A percentile compares a stretch with the other conserved stretches of the same genome.
These are phyloP conservation scores for Hygrophorus pudorinus DNA, from an alignment of 768 basidiomycete species.

Conservation along the genomic window DNA sequence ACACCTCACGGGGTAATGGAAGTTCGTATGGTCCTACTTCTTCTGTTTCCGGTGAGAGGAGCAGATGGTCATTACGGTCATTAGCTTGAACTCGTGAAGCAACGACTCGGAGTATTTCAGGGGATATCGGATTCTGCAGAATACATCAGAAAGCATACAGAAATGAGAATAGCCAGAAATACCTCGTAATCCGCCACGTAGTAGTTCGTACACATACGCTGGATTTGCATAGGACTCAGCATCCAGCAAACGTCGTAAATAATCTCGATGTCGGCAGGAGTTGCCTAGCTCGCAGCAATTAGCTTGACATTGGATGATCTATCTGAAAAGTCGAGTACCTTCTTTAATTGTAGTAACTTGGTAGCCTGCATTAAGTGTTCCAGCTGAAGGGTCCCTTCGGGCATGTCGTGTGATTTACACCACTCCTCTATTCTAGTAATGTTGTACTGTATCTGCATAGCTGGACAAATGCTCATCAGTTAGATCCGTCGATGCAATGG, in stretches of 20 bases:
- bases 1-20: slow-evolving; percentile 89
- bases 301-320: not conserved
- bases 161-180: slow-evolving; percentile 10
- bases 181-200: slow-evolving; percentile 99
- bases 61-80: slow-evolving; percentile 93
- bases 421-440: slow-evolving; percentile 97
- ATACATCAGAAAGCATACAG: not conserved
- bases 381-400: slow-evolving; percentile 92
- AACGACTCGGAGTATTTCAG: slow-evolving; percentile 94
- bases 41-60: slow-evolving; percentile 92
- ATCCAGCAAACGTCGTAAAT: slow-evolving; percentile 99
- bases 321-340: slow-evolving; percentile 38
- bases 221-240: slow-evolving; percentile 97
- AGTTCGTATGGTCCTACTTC: slow-evolving; percentile 95
- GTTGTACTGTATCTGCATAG: slow-evolving; percentile 99
- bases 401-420: slow-evolving; percentile 99
- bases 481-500: not conserved
- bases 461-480: slow-evolving; percentile 29
- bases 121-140: slow-evolving; percentile 84
- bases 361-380: slow-evolving; percentile 99
- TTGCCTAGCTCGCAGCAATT: slow-evolving; percentile 43
- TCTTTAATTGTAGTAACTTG: slow-evolving; percentile 94
- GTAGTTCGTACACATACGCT: slow-evolving; percentile 98
- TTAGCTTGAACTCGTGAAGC: slow-evolving; percentile 92
- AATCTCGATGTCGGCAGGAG: slow-evolving; percentile 93